These are phyloP conservation scores for Lactarius trivialis DNA, from an alignment of 768 basidiomycete genomes.

Conservation along the genomic window DNA sequence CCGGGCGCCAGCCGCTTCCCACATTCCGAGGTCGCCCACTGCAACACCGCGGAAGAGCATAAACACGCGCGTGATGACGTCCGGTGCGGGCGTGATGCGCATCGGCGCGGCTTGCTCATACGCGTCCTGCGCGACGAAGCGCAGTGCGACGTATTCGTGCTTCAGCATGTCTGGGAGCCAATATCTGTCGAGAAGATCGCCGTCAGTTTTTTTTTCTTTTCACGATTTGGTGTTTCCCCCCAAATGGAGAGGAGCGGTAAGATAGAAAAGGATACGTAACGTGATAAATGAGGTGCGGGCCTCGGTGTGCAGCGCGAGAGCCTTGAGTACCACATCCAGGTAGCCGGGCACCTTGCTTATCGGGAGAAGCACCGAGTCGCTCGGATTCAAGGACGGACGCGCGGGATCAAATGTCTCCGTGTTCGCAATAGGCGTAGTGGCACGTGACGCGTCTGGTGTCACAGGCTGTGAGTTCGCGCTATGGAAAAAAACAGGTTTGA, in stretches of 20 bases:
- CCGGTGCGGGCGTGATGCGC: slow-evolving; percentile 32
- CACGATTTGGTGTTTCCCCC: not conserved
- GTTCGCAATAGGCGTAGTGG: not conserved
- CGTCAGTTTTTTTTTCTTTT: not conserved
- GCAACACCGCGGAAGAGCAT: slow-evolving; percentile 41
- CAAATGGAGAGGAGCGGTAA: slow-evolving; percentile 21
- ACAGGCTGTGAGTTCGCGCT: not conserved
- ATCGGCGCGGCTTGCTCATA: slow-evolving; percentile 32
- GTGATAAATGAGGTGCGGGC: slow-evolving; percentile 44
- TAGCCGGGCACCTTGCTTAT: slow-evolving; percentile 31
- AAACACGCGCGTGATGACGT: slow-evolving; percentile 41
- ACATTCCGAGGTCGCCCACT: slow-evolving; percentile 24
- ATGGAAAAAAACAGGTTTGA: no score
- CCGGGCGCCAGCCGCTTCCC: slow-evolving; percentile 27
- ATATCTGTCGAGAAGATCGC: slow-evolving; percentile 24
- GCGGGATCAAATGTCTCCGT: slow-evolving; percentile 15
- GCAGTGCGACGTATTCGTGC: slow-evolving; percentile 37
- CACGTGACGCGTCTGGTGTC: not conserved
- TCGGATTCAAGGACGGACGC: not conserved
- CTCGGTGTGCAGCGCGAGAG: slow-evolving; percentile 36
- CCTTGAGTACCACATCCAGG: slow-evolving; percentile 31
- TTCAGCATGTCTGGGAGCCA: slow-evolving; percentile 41
- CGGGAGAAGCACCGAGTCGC: slow-evolving; percentile 26
- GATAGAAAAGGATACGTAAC: slow-evolving; percentile 29
- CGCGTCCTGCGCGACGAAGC: slow-evolving; percentile 39